Evolutionary conservation across 2,329 filamentous ascomycete genomes (phyloP).

Genomic region (Beauveria medogensis): DNA sequence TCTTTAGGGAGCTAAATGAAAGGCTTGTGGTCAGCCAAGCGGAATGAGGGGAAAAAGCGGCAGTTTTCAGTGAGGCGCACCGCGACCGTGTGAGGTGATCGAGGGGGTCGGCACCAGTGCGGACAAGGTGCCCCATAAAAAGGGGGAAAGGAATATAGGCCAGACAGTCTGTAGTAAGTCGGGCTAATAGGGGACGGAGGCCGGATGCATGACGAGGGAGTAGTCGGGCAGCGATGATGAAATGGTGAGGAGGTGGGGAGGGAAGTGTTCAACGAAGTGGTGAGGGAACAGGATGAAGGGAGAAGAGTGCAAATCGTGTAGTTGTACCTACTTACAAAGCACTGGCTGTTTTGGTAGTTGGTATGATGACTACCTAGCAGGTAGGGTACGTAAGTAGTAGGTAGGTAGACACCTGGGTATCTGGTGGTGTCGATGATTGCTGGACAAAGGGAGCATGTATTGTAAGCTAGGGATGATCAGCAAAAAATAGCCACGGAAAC

Average conservation of each 20-base stretch:
- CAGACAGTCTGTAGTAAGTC: not conserved
- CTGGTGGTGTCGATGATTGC: not conserved
- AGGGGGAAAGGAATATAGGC: conserved; percentile 3
- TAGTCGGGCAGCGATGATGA: not conserved
- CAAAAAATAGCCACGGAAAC: not conserved
- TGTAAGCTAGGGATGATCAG: conserved; percentile 8
- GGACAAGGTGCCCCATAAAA: conserved; percentile 3
- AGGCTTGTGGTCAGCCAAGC: conserved; percentile 12
- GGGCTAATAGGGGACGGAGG: not conserved
- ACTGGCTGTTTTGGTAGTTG: not conserved
- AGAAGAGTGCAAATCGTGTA: not conserved
- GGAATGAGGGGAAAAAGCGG: conserved; percentile 9
- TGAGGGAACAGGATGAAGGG: not conserved
- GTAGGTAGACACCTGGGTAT: not conserved
- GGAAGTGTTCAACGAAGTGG: not conserved
- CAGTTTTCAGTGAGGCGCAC: conserved; percentile 4
- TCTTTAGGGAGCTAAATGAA: conserved; percentile 9
- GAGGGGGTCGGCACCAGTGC: conserved; percentile 5
- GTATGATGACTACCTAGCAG: not conserved
- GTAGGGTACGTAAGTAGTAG: not conserved
- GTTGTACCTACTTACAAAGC: conserved; percentile 2
- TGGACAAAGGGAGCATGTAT: not conserved
- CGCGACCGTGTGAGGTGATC: not conserved
- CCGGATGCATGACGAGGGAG: not conserved
- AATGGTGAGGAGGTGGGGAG: not conserved